Conservation (phyloP, 2,329 filamentous ascomycete species). For the Phialophora verrucosa region DNA sequence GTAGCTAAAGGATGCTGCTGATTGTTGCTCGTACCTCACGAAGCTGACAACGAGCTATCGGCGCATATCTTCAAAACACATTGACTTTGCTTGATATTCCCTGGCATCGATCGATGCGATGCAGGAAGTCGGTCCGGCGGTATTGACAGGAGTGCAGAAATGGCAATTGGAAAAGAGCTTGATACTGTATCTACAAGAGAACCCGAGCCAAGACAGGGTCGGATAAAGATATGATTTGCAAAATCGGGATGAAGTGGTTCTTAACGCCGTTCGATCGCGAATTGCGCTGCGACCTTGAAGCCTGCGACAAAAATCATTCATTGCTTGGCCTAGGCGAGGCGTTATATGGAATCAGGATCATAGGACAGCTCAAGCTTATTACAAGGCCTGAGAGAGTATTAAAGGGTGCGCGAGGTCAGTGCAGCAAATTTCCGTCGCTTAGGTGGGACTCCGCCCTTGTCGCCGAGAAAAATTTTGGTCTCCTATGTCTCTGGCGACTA, state of each 20-base stretch:
- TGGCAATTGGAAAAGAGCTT: background rate
- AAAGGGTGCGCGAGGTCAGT: background rate
- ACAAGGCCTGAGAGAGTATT: background rate
- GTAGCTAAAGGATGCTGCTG: background rate
- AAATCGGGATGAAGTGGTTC: background rate
- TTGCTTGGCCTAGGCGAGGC: background rate
- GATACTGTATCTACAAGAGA: background rate
- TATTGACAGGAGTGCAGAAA: background rate
- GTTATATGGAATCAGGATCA: background rate
- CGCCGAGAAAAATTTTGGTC: slow-evolving; percentile 12
- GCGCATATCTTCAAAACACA: background rate
- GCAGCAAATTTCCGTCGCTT: background rate
- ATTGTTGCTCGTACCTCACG: background rate
- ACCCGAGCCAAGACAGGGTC: background rate
- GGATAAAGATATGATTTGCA: background rate
- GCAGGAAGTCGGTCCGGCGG: background rate
- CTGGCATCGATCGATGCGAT: background rate
- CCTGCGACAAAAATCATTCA: background rate
- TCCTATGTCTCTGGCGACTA: slow-evolving; percentile 23
- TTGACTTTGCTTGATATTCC: background rate
- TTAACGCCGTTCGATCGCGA: background rate
- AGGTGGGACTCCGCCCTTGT: background rate
- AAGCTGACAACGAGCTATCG: background rate
- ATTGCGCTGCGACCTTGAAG: background rate
- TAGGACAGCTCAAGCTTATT: background rate